Conservation (phyloP, 352 stramenopile genomes). For the Aphanomyces astaci region DNA sequence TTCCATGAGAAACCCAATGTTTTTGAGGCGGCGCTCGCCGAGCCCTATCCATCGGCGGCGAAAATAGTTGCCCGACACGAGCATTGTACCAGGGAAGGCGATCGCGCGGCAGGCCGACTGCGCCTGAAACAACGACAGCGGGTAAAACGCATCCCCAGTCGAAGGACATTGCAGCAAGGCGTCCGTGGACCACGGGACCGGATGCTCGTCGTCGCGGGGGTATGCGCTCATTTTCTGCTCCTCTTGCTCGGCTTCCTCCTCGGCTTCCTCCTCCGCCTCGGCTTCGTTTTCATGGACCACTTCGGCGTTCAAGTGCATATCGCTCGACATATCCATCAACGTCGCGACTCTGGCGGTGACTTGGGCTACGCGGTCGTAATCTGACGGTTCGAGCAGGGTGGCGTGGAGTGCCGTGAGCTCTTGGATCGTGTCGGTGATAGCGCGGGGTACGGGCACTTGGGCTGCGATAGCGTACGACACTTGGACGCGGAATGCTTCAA, state of each 20-base stretch:
- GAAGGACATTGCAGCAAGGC: slow-evolving; percentile 25
- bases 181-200: slow-evolving; percentile 70
- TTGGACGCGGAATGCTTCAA: slow-evolving; percentile 66
- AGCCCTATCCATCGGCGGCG: slow-evolving; percentile 79
- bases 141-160: slow-evolving; percentile 45
- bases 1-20: slow-evolving; percentile 81
- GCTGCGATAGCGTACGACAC: slow-evolving; percentile 71
- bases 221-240: slow-evolving; percentile 89
- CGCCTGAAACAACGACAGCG: slow-evolving; percentile 62
- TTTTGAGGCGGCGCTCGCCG: slow-evolving; percentile 81
- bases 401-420: slow-evolving; percentile 47
- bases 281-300: slow-evolving; percentile 88
- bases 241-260: slow-evolving; percentile 84
- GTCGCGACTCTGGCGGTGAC: slow-evolving; percentile 58
- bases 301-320: slow-evolving; percentile 67
- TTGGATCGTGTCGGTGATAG: slow-evolving; percentile 57
- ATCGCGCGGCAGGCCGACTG: slow-evolving; percentile 66
- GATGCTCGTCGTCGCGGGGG: slow-evolving; percentile 82
- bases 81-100: slow-evolving; percentile 51
- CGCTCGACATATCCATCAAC: slow-evolving; percentile 33
- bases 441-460: slow-evolving; percentile 55
- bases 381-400: slow-evolving; percentile 52
- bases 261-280: slow-evolving; percentile 80
- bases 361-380: slow-evolving; percentile 42
- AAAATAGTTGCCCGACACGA: slow-evolving; percentile 88